phyloP scores from a whole-genome alignment of 768 basidiomycete genomes.

The Rhizopogon vesiculosus region DNA sequence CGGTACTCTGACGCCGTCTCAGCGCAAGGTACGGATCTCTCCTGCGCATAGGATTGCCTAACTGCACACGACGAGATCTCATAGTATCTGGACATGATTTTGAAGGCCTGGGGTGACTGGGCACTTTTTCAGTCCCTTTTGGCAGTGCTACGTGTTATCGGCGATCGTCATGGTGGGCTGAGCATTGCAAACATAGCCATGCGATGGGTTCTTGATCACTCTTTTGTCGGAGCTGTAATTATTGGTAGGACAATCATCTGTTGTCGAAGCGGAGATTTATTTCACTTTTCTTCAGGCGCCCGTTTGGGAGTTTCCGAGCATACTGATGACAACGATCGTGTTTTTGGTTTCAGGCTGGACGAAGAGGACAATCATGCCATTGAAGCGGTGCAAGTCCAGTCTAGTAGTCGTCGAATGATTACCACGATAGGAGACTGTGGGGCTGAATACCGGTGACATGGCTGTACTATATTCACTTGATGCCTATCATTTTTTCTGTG shows the following conservation, averaged over 20 bases:
- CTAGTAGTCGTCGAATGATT: slow-evolving; percentile 60
- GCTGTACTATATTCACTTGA: neutral
- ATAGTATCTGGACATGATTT: slow-evolving; percentile 84
- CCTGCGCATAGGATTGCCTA: neutral
- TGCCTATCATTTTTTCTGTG: neutral
- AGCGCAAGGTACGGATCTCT: slow-evolving; percentile 60
- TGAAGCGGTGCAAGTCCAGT: slow-evolving; percentile 54
- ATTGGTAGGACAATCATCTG: slow-evolving; percentile 43
- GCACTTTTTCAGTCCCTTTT: slow-evolving; percentile 67
- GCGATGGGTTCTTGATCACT: slow-evolving; percentile 79
- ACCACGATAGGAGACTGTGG: slow-evolving; percentile 78
- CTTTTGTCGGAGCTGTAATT: slow-evolving; percentile 73
- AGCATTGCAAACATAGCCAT: slow-evolving; percentile 78
- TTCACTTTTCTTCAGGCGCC: slow-evolving; percentile 41
- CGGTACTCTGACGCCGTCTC: slow-evolving; percentile 69
- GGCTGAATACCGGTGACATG: slow-evolving; percentile 65
- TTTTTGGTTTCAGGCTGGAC: slow-evolving; percentile 54
- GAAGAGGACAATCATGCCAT: slow-evolving; percentile 57
- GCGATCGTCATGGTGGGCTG: slow-evolving; percentile 56
- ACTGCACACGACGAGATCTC: neutral
- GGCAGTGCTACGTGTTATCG: slow-evolving; percentile 53
- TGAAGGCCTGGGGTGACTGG: slow-evolving; percentile 79
- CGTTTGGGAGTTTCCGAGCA: slow-evolving; percentile 76
- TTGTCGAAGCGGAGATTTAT: slow-evolving; percentile 2
- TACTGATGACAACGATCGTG: slow-evolving; percentile 59